Percentiles rank a stretch among this genome's conserved stretches.
Evolutionary conservation across 2,329 filamentous ascomycete species (phyloP).

Genomic region (Cadophora gregata): DNA sequence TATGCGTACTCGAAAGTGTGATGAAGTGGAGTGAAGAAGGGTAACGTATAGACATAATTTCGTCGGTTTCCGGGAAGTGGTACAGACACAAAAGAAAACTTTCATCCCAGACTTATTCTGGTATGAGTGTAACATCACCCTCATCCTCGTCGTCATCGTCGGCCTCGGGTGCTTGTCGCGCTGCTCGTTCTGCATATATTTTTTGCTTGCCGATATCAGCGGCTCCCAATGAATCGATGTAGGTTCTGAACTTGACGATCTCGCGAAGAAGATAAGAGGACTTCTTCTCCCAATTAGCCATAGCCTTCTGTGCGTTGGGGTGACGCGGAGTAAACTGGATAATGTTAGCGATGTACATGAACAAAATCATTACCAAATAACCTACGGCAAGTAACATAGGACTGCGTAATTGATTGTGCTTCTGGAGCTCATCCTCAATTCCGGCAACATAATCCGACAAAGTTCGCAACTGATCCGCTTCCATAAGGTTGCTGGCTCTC

Average conservation of each 20-base stretch:
- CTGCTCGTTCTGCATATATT: conserved; percentile 68
- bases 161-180: conserved; percentile 32
- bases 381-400: conserved; percentile 82
- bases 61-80: not conserved
- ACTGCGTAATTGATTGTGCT: conserved; percentile 85
- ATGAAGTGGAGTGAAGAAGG: conserved; percentile 2
- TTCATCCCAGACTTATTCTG: conserved; percentile 16
- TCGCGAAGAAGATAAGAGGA: conserved; percentile 89
- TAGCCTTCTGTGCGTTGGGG: conserved; percentile 79
- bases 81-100: conserved; percentile 14
- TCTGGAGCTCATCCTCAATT: conserved; percentile 83
- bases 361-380: conserved; percentile 29
- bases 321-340: conserved; percentile 79
- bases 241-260: conserved; percentile 96
- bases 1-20: not conserved
- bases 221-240: conserved; percentile 81
- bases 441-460: conserved; percentile 81
- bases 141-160: conserved; percentile 38
- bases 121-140: conserved; percentile 30
- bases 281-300: conserved; percentile 98
- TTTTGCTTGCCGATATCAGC: conserved; percentile 72
- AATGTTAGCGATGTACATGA: conserved; percentile 11
- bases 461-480: conserved; percentile 79
- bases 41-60: conserved; percentile 10
- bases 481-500: conserved; percentile 78